A percentile compares a stretch with the other conserved stretches of the same genome.
Evolutionary conservation across 164 flowering plant species (phyloP).

Genomic region (Piper betle): DNA sequence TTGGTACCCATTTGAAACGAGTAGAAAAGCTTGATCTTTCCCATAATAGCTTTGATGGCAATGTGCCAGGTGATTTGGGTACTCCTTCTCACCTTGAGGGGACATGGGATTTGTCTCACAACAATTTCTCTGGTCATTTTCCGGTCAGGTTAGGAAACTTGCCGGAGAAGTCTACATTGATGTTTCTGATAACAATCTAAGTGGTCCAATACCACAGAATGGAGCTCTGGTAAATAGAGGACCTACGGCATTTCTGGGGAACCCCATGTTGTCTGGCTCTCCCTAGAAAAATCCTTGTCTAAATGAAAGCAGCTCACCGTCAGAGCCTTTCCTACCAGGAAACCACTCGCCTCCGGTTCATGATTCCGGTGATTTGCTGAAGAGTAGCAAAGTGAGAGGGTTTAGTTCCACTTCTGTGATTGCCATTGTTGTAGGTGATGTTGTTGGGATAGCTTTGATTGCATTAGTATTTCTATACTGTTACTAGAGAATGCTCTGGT

Average conservation of each 20-base stretch:
- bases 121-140: slow-evolving; percentile 55
- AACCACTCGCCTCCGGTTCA: slow-evolving; percentile 25
- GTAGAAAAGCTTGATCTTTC: slow-evolving; percentile 79
- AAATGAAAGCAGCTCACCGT: slow-evolving; percentile 30
- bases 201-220: slow-evolving; percentile 79
- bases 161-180: slow-evolving; percentile 93
- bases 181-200: slow-evolving; percentile 67
- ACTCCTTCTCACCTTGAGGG: slow-evolving; percentile 63
- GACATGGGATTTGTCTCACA: slow-evolving; percentile 78
- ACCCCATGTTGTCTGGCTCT: slow-evolving; percentile 78
- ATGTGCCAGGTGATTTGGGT: slow-evolving; percentile 71
- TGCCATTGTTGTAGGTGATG: slow-evolving; percentile 57
- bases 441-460: slow-evolving; percentile 62
- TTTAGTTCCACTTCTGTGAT: slow-evolving; percentile 46
- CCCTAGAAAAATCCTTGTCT: slow-evolving; percentile 78
- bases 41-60: slow-evolving; percentile 48
- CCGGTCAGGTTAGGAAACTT: slow-evolving; percentile 75
- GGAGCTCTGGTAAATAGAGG: slow-evolving; percentile 89
- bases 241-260: slow-evolving; percentile 90
- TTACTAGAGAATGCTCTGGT: slow-evolving; percentile 40
- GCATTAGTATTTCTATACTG: slow-evolving; percentile 69
- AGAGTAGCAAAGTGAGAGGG: slow-evolving; percentile 25
- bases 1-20: slow-evolving; percentile 45
- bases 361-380: slow-evolving; percentile 6
- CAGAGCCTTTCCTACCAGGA: slow-evolving; percentile 52